Percentiles rank a stretch among this genome's conserved stretches.
Evolutionary conservation across 2,329 filamentous ascomycete genomes (phyloP).

Genomic region (Alternaria tenuissima): DNA sequence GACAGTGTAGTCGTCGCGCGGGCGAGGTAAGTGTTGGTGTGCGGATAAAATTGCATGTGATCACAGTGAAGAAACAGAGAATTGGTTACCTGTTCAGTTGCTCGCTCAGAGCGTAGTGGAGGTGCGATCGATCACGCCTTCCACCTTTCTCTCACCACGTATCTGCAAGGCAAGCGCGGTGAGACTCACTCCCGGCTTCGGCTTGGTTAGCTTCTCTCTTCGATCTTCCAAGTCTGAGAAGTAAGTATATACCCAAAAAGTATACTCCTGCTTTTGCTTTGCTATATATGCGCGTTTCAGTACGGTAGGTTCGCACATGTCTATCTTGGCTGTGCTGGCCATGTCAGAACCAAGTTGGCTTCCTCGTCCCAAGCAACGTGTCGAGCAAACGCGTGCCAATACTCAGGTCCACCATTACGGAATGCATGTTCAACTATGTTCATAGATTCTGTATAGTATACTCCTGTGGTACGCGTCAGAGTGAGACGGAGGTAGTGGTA

Average conservation of each 20-base stretch:
- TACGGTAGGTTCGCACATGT: neutral
- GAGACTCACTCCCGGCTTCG: neutral
- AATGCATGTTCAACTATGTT: neutral
- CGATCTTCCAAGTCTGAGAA: neutral
- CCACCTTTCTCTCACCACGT: neutral
- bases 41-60: neutral
- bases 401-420: neutral
- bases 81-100: neutral
- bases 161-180: slow-evolving; percentile 1
- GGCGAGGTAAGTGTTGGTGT: neutral
- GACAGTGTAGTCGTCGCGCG: neutral
- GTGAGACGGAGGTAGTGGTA: neutral
- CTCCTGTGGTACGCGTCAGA: neutral
- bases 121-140: slow-evolving; percentile 1
- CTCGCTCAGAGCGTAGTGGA: neutral
- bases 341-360: neutral
- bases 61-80: neutral
- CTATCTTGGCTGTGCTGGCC: neutral
- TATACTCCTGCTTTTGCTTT: slow-evolving; percentile 17
- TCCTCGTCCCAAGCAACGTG: neutral
- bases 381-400: neutral
- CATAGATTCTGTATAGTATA: neutral
- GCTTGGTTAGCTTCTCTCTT: neutral
- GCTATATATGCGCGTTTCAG: neutral
- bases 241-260: neutral